Conservation (phyloP, 768 basidiomycete species). For the Phaffia tasmanica region DNA sequence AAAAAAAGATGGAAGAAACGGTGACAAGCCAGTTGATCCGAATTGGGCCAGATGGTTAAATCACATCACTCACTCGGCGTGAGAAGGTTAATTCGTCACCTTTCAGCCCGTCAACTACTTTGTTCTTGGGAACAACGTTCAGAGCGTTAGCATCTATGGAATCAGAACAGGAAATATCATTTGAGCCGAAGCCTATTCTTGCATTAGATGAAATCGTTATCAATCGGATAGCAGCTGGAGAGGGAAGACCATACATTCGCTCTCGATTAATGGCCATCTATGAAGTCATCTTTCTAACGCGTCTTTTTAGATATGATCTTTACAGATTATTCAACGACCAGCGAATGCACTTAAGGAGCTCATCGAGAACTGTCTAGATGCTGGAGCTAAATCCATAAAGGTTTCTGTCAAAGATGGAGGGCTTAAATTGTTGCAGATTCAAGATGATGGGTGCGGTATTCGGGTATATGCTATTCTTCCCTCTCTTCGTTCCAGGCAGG, state of each 20-base stretch:
- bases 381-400: constrained; percentile 72
- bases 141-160: too few relatives aligned
- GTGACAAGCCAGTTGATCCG: too few relatives aligned
- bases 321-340: constrained; percentile 76
- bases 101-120: too few relatives aligned
- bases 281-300: not conserved
- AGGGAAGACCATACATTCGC: constrained; percentile 36
- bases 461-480: constrained; percentile 46
- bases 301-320: constrained; percentile 25
- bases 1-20: constrained; percentile 4
- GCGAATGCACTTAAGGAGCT: constrained; percentile 93
- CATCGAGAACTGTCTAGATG: constrained; percentile 90
- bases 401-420: constrained; percentile 91
- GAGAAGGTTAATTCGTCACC: too few relatives aligned
- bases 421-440: constrained; percentile 84
- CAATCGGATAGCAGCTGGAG: constrained; percentile 70
- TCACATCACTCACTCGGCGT: too few relatives aligned
- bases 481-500: not conserved
- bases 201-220: constrained; percentile 72
- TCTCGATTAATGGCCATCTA: not conserved
- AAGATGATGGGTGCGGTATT: constrained; percentile 94
- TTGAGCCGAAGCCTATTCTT: constrained; percentile 46
- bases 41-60: too few relatives aligned
- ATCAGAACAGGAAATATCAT: too few relatives aligned
- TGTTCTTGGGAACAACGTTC: too few relatives aligned